A percentile compares a stretch with the other conserved stretches of the same genome.
phyloP scores from a whole-genome alignment of 2,329 filamentous ascomycete genomes.

The Monosporascus cannonballus region DNA sequence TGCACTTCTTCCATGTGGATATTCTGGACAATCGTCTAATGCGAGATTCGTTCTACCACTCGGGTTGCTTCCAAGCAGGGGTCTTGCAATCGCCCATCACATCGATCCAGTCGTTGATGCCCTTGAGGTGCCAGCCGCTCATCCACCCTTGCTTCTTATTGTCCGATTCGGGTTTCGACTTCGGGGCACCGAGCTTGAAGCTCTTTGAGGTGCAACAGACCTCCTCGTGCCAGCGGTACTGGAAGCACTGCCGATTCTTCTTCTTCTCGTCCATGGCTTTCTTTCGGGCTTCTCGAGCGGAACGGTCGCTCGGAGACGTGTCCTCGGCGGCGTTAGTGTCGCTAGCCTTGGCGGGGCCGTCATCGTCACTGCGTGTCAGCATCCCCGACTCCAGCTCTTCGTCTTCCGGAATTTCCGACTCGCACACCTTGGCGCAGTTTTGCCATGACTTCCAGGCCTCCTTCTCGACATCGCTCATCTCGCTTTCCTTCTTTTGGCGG shows the following conservation, averaged over 20 bases:
- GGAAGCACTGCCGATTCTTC: conserved; percentile 35
- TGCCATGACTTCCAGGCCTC: conserved; percentile 38
- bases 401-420: conserved; percentile 30
- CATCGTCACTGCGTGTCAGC: conserved; percentile 15
- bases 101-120: conserved; percentile 41
- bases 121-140: conserved; percentile 41
- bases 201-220: conserved; percentile 37
- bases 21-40: background rate
- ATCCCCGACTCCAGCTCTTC: conserved; percentile 24
- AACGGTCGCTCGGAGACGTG: conserved; percentile 16
- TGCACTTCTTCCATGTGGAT: background rate
- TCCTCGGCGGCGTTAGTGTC: conserved; percentile 23
- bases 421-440: conserved; percentile 45
- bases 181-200: conserved; percentile 38
- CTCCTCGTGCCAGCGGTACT: conserved; percentile 39
- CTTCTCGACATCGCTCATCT: conserved; percentile 26
- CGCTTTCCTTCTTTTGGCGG: conserved; percentile 31
- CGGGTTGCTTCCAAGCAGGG: conserved; percentile 33
- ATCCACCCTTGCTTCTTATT: conserved; percentile 27
- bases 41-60: background rate
- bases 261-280: conserved; percentile 23
- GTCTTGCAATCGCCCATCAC: conserved; percentile 36
- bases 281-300: conserved; percentile 15
- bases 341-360: conserved; percentile 17
- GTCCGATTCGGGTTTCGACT: conserved; percentile 21